These are phyloP conservation scores for Wickerhamiella infanticola DNA, from an alignment of 1,139 yeast species.

Conservation along the genomic window DNA sequence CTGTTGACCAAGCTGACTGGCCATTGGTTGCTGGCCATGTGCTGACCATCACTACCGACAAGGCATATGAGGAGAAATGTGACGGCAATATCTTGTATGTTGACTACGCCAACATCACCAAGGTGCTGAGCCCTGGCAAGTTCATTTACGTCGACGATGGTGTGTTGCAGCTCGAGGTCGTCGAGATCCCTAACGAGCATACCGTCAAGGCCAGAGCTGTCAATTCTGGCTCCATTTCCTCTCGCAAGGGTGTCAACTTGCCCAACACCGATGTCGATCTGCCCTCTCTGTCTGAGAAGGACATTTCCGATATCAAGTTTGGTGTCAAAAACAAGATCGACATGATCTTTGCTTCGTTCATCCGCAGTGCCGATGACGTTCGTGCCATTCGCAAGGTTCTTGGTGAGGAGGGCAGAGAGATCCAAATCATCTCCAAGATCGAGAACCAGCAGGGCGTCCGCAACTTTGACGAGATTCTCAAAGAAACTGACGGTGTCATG, in stretches of 20 bases:
- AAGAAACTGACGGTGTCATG: conserved; percentile 97
- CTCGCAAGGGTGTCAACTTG: conserved; percentile 97
- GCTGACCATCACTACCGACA: conserved; percentile 89
- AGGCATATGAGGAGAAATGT: conserved; percentile 50
- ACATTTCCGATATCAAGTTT: conserved; percentile 72
- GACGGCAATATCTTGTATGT: conserved; percentile 72
- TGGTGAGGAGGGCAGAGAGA: conserved; percentile 93
- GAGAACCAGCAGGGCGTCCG: conserved; percentile 99
- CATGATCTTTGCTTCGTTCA: conserved; percentile 96
- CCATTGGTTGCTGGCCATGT: conserved; percentile 77
- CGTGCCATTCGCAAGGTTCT: conserved; percentile 79
- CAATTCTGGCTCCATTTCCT: conserved; percentile 88
- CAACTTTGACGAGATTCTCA: conserved; percentile 92
- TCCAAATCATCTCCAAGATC: conserved; percentile 91
- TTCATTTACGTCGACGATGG: conserved; percentile 95
- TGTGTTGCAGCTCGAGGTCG: conserved; percentile 86
- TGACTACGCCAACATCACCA: conserved; percentile 93
- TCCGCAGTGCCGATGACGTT: conserved; percentile 87
- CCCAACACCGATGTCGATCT: conserved; percentile 98
- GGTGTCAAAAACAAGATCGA: conserved; percentile 96
- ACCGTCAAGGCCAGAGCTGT: conserved; percentile 77
- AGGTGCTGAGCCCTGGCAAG: conserved; percentile 75
- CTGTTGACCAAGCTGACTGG: conserved; percentile 60
- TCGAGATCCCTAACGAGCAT: conserved; percentile 59
- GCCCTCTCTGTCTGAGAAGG: conserved; percentile 96